Conservation (phyloP, 805 yeast genomes). For the Schwanniomyces occidentalis region DNA sequence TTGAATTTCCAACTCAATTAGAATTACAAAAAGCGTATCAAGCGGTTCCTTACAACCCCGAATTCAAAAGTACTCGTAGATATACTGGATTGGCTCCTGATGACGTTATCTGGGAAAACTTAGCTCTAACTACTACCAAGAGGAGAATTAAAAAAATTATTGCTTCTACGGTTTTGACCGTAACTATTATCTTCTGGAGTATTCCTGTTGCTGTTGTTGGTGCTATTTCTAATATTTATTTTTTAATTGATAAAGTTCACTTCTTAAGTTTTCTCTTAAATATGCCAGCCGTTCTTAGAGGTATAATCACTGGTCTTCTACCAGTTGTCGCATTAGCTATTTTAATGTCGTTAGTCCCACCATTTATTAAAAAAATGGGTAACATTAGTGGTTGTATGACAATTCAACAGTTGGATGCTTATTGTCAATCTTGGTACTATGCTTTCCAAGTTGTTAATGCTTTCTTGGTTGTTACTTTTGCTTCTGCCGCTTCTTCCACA, state of each 20-base stretch:
- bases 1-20: constrained; percentile 80
- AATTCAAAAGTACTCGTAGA: constrained; percentile 48
- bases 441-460: constrained; percentile 91
- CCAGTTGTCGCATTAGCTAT: constrained; percentile 68
- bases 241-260: constrained; percentile 51
- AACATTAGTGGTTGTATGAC: constrained; percentile 72
- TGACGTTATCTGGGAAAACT: constrained; percentile 82
- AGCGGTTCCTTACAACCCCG: constrained; percentile 60
- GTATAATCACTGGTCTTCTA: constrained; percentile 65
- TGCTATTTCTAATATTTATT: constrained; percentile 65
- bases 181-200: constrained; percentile 67
- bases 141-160: constrained; percentile 57
- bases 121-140: constrained; percentile 55
- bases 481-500: constrained; percentile 83
- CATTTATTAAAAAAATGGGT: constrained; percentile 67
- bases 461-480: constrained; percentile 77
- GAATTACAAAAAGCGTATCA: constrained; percentile 90
- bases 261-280: constrained; percentile 58
- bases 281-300: constrained; percentile 54
- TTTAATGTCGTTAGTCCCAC: constrained; percentile 67
- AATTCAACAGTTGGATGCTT: constrained; percentile 68
- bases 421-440: constrained; percentile 85
- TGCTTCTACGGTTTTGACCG: constrained; percentile 64
- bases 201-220: constrained; percentile 81
- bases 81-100: constrained; percentile 71